Conservation (phyloP, 23 red algal species). For the Gracilaria caudata region DNA sequence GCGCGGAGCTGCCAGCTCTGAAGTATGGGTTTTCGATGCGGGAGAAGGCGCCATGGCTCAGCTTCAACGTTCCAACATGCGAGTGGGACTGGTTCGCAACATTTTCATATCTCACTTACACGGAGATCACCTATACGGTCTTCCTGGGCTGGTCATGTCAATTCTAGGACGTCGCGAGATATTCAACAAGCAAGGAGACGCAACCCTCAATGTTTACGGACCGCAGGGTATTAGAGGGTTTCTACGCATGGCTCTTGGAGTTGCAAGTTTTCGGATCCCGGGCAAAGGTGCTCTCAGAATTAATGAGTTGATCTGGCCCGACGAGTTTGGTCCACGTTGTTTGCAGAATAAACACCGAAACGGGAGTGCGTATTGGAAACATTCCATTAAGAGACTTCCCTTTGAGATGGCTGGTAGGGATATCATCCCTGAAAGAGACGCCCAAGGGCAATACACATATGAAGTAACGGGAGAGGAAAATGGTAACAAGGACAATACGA, state of each 20-base stretch:
- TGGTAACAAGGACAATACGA: not conserved
- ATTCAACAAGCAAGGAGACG: conserved; percentile 14
- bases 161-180: conserved; percentile 40
- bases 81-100: conserved; percentile 55
- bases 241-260: conserved; percentile 77
- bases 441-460: conserved; percentile 43
- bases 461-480: conserved; percentile 9
- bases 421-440: conserved; percentile 15
- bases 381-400: conserved; percentile 13
- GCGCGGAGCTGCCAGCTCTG: conserved; percentile 38
- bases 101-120: conserved; percentile 98
- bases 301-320: conserved; percentile 77
- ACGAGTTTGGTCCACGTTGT: conserved; percentile 36
- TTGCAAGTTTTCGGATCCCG: conserved; percentile 52
- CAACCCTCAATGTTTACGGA: conserved; percentile 83
- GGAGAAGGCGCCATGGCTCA: conserved; percentile 80
- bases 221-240: conserved; percentile 84
- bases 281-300: conserved; percentile 57
- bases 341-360: conserved; percentile 29
- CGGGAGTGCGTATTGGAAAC: conserved; percentile 48
- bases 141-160: conserved; percentile 78
- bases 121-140: conserved; percentile 92
- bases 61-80: conserved; percentile 71
- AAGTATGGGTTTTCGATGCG: conserved; percentile 87
- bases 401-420: conserved; percentile 44